phyloP scores from a whole-genome alignment of 2,329 filamentous ascomycete species.

The Monilinia aucupariae region DNA sequence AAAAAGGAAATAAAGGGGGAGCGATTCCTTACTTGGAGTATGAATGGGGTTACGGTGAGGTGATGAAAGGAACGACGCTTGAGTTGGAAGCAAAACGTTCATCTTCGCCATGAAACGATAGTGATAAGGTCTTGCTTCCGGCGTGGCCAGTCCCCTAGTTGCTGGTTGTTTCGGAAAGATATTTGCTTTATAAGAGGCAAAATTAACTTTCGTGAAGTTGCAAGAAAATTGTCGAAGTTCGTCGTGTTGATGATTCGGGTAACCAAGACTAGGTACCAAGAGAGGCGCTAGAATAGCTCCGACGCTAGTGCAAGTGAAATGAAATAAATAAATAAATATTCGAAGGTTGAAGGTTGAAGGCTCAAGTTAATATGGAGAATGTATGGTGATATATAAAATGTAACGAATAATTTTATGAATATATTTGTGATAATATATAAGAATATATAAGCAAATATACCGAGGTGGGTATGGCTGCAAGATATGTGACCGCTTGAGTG shows the following conservation, averaged over 20 bases:
- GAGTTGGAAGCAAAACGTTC: slow-evolving; percentile 55
- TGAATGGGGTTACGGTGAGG: slow-evolving; percentile 50
- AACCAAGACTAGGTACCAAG: neutral
- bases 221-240: slow-evolving; percentile 13
- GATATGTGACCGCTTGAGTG: too few relatives aligned
- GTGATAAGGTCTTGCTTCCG: neutral
- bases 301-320: neutral
- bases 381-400: too few relatives aligned
- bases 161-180: slow-evolving; percentile 4
- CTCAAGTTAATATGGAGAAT: too few relatives aligned
- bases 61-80: slow-evolving; percentile 54
- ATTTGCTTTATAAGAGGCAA: neutral
- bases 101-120: slow-evolving; percentile 39
- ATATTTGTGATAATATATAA: neutral
- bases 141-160: neutral
- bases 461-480: too few relatives aligned
- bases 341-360: too few relatives aligned
- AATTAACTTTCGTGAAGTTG: slow-evolving; percentile 10
- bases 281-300: slow-evolving; percentile 8
- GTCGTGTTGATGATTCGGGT: slow-evolving; percentile 9
- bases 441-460: too few relatives aligned
- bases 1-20: slow-evolving; percentile 43
- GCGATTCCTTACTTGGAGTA: slow-evolving; percentile 46
- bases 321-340: neutral
- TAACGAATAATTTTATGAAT: neutral